Base-by-base conservation (phyloP, 805 yeast genomes). In the Ogataea sp. region DNA sequence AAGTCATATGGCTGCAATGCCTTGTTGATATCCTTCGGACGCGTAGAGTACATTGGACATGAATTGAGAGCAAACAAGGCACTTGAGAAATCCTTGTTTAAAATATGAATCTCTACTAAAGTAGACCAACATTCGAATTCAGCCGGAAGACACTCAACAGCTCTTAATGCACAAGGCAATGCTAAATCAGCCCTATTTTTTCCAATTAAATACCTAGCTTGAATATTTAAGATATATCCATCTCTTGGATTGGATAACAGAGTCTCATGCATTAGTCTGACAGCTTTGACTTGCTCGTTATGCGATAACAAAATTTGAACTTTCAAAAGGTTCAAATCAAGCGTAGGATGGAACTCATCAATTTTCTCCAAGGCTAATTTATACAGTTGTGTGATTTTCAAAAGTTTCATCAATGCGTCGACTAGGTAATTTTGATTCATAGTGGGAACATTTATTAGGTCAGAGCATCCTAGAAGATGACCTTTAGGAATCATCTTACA, bases 121-220 rank as follows among this genome's bases (percentile, higher is more conserved):
- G 66, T 63, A 42, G 72, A 73, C 96, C 96, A 86, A 23, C 82
- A 64, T 38, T 70, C 73, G 53, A 80, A 86, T 54, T 82, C 90
- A 2, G 85, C 67, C 0, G 95, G 95, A n/a, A 83, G 65, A 2
- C 83, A 67, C 37, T 72, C 66, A 16, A 83, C 78, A 4, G 88
- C 74, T 20, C 73, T 66, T 16, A 68, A 60, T 0, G 94, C 83
- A 9, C 80, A 61, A 18, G 66, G 58, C 15, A 75, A 55, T 0
- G 95, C 95, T 32, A 73, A 53, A 30, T 68, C 71, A 15, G 68
- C 64, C n/a, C 75, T 52, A 20, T 64, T 58, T 52, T 80, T 81
- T 7, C 70, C 52, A 5, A 80, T 59, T 39, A 86, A 64, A 50
- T 79, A 83, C 46, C 70, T 67, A 1, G 83, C 76, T 58, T 86